Conservation (phyloP, 179 eudicot species). For the Corrigiola litoralis region DNA sequence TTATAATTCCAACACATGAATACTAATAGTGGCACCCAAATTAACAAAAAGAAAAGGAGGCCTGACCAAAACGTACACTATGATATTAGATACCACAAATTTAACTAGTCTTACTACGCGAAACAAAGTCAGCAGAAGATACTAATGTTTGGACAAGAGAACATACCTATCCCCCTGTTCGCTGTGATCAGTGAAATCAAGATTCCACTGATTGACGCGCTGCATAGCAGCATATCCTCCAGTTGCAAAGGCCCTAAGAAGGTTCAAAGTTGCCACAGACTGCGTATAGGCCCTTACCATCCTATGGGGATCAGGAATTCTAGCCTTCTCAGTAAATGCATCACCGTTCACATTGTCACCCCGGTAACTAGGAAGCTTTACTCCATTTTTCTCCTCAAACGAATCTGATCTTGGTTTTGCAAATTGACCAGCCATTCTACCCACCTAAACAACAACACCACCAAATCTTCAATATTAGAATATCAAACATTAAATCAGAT, state of each 20-base stretch:
- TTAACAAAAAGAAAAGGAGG: too few relatives aligned
- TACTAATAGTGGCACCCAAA: too few relatives aligned
- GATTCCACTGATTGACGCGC: slow-evolving; percentile 45
- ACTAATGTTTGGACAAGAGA: background rate
- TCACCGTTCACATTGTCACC: slow-evolving; percentile 49
- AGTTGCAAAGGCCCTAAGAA: slow-evolving; percentile 46
- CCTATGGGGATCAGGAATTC: slow-evolving; percentile 44
- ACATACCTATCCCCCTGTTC: slow-evolving; percentile 45
- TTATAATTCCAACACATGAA: background rate
- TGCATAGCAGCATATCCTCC: slow-evolving; percentile 56
- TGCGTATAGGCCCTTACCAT: slow-evolving; percentile 46
- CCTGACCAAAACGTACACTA: too few relatives aligned
- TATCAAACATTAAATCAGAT: background rate
- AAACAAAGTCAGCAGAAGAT: background rate
- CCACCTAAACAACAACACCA: slow-evolving; percentile 29
- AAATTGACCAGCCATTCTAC: slow-evolving; percentile 56
- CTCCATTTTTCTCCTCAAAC: slow-evolving; percentile 46
- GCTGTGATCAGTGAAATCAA: slow-evolving; percentile 45
- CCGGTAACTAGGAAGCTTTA: slow-evolving; percentile 45
- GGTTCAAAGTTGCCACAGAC: slow-evolving; percentile 43
- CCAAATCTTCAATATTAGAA: background rate
- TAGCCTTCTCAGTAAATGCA: slow-evolving; percentile 34
- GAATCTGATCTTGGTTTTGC: slow-evolving; percentile 50
- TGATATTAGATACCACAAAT: too few relatives aligned
- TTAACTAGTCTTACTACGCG: too few relatives aligned